Conservation (phyloP, 768 basidiomycete species). For the Tulasnella sp. region DNA sequence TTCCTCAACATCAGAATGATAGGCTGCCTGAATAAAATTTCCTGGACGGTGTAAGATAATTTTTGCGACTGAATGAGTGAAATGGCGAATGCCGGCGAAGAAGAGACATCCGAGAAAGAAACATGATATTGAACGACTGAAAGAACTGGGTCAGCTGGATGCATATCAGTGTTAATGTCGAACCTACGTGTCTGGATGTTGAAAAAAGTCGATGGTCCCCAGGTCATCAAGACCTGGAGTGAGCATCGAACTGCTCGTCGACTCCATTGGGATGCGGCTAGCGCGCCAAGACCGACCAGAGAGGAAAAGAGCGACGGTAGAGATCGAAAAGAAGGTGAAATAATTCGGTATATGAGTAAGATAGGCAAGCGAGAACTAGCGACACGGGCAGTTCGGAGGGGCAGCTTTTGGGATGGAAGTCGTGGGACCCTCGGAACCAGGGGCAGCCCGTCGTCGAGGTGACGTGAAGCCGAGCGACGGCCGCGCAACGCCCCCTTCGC, state of each 20-base stretch:
- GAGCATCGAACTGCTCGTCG: background rate
- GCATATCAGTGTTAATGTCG: background rate
- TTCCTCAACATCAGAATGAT: background rate
- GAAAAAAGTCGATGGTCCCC: background rate
- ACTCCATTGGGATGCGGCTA: background rate
- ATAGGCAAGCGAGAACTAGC: background rate
- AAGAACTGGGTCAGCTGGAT: background rate
- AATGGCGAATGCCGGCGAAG: background rate
- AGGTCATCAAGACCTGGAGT: background rate
- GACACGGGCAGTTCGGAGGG: background rate
- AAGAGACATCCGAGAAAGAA: constrained; percentile 6
- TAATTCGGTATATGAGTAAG: background rate
- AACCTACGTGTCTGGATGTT: background rate
- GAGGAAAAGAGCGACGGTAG: background rate
- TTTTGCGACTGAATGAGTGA: background rate
- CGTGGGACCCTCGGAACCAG: background rate
- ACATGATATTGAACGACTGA: background rate
- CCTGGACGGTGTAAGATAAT: background rate
- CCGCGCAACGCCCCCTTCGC: background rate
- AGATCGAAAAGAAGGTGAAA: background rate
- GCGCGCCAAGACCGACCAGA: background rate
- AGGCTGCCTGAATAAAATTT: background rate
- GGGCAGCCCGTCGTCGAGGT: background rate
- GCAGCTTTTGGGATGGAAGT: background rate
- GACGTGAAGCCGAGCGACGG: background rate